phyloP scores from a whole-genome alignment of 176 grass and related monocot species.

The Eleusine coracana region DNA sequence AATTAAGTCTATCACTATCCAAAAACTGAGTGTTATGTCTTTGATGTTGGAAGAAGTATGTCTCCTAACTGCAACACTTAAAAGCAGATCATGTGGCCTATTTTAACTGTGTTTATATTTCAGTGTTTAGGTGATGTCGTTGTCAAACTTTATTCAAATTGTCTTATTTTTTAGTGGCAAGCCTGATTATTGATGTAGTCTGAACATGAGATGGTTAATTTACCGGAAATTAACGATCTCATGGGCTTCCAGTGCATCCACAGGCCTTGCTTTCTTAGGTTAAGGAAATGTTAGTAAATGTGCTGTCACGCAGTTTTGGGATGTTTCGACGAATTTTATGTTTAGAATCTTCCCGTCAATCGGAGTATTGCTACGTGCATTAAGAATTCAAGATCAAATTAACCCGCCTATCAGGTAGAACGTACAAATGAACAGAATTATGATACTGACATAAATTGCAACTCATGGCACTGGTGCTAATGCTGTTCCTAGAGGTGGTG shows the following conservation, averaged over 20 bases:
- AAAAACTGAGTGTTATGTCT: constrained; percentile 22
- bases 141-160: neutral
- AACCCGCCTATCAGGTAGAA: no score
- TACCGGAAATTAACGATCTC: neutral
- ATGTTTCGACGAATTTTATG: neutral
- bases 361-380: neutral
- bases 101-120: constrained; percentile 44
- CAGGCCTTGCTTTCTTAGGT: neutral
- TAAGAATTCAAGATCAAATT: no score
- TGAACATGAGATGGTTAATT: neutral
- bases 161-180: neutral
- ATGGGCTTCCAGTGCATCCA: neutral
- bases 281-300: neutral
- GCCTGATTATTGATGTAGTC: neutral
- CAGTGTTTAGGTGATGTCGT: constrained; percentile 19
- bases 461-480: neutral
- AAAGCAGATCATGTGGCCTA: constrained; percentile 46
- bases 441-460: no score
- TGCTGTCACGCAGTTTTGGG: neutral
- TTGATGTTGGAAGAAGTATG: constrained; percentile 39
- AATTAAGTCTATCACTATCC: constrained; percentile 45
- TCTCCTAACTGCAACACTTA: constrained; percentile 31
- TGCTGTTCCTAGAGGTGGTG: no score
- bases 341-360: neutral
- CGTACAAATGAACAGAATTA: no score